A percentile compares a stretch with the other conserved stretches of the same genome.
Evolutionary conservation across 2,329 filamentous ascomycete genomes (phyloP).

Genomic region (Penicillium rolfsii): DNA sequence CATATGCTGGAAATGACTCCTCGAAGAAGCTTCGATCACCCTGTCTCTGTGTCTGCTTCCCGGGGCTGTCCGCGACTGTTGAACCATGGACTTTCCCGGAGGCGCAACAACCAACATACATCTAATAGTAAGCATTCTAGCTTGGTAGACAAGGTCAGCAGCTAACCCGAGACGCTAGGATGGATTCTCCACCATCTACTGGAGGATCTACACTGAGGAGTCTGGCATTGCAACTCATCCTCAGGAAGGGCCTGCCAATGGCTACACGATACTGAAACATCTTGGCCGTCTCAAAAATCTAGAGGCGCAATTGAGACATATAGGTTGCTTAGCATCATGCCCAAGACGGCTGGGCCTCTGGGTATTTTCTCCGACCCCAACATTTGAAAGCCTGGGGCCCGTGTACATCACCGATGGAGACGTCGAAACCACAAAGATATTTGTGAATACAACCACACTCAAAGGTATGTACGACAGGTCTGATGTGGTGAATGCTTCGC

Average conservation of each 20-base stretch:
- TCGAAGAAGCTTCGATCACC: constrained; percentile 28
- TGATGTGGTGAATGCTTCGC: not conserved
- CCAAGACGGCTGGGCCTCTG: constrained; percentile 45
- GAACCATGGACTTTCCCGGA: constrained; percentile 50
- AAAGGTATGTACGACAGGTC: constrained; percentile 34
- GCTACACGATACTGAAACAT: constrained; percentile 43
- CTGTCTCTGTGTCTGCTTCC: constrained; percentile 33
- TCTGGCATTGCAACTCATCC: constrained; percentile 34
- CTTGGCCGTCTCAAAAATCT: constrained; percentile 46
- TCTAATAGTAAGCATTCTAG: constrained; percentile 43
- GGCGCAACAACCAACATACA: constrained; percentile 48
- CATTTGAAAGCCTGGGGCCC: constrained; percentile 41
- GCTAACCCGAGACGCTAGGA: constrained; percentile 40
- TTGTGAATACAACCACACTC: constrained; percentile 36
- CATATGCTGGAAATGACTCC: constrained; percentile 41
- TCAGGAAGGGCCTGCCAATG: constrained; percentile 40
- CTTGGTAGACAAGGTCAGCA: not conserved
- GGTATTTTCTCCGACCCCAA: constrained; percentile 45
- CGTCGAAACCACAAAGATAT: constrained; percentile 35
- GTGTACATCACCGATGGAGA: constrained; percentile 32
- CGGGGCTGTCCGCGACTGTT: constrained; percentile 32
- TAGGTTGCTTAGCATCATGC: constrained; percentile 44
- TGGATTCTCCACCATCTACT: constrained; percentile 48
- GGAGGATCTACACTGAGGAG: constrained; percentile 49
- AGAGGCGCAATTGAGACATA: constrained; percentile 41